phyloP scores from a whole-genome alignment of 257 asterid genomes.

The Solanum ossicruentum region DNA sequence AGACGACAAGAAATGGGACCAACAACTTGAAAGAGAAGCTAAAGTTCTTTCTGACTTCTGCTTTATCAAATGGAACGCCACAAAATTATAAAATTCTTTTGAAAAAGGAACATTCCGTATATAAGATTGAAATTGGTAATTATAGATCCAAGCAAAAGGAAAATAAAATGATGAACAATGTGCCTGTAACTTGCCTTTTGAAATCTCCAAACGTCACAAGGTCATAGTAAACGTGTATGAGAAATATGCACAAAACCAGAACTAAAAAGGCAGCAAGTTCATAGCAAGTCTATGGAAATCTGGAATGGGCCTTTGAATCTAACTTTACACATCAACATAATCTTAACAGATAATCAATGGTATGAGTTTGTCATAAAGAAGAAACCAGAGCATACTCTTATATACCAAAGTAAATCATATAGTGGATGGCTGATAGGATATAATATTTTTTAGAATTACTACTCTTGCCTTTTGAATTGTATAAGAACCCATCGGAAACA shows the following conservation, averaged over 20 bases:
- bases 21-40: not conserved
- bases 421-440: not conserved
- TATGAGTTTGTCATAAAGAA: not conserved
- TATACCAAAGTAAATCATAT: not conserved
- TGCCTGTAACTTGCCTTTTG: not conserved
- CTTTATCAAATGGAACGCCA: not conserved
- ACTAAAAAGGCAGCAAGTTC: not conserved
- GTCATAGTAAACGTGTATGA: not conserved
- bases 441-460: not conserved
- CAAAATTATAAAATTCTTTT: not conserved
- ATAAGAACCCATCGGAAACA: slow-evolving; percentile 98
- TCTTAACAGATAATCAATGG: not conserved
- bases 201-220: not conserved
- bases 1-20: not conserved
- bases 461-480: slow-evolving; percentile 86
- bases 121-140: not conserved
- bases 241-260: not conserved
- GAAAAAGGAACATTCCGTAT: not conserved
- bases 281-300: not conserved
- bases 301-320: not conserved
- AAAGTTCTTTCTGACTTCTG: not conserved
- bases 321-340: not conserved
- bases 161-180: not conserved
- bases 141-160: not conserved
- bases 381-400: not conserved